These are phyloP conservation scores for Vigna reflexopilosa DNA, from an alignment of 306 rosid genomes.

Conservation along the genomic window DNA sequence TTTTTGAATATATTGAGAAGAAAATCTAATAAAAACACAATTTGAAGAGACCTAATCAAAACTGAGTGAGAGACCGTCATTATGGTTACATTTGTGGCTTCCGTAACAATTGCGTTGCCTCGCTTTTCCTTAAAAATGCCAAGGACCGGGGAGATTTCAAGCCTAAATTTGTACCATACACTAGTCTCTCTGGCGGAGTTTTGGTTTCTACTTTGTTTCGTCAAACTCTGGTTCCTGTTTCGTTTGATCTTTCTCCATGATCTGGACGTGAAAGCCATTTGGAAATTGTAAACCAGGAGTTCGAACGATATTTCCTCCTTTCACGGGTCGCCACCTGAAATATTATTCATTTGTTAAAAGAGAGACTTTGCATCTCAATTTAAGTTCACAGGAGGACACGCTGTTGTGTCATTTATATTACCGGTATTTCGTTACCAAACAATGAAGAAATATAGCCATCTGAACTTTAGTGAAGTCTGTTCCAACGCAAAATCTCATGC, in stretches of 20 bases:
- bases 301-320: conserved; percentile 80
- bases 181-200: conserved; percentile 8
- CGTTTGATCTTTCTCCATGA: conserved; percentile 54
- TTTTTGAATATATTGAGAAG: conserved; percentile 33
- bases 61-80: conserved; percentile 41
- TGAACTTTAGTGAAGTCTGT: conserved; percentile 93
- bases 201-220: conserved; percentile 41
- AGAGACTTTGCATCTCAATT: conserved; percentile 32
- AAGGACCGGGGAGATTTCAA: conserved; percentile 34
- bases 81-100: conserved; percentile 44
- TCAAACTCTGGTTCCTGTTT: conserved; percentile 37
- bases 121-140: conserved; percentile 41
- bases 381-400: neutral
- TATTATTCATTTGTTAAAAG: conserved; percentile 34
- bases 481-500: conserved; percentile 98
- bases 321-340: conserved; percentile 65
- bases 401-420: conserved; percentile 45
- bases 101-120: conserved; percentile 27
- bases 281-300: conserved; percentile 87
- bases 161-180: conserved; percentile 33
- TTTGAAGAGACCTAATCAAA: conserved; percentile 40
- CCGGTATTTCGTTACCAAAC: conserved; percentile 88
- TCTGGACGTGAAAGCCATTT: conserved; percentile 71
- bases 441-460: conserved; percentile 93
- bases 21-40: conserved; percentile 34